Evolutionary conservation across 2,329 filamentous ascomycete genomes (phyloP).

Genomic region (Colletotrichum caudatum): DNA sequence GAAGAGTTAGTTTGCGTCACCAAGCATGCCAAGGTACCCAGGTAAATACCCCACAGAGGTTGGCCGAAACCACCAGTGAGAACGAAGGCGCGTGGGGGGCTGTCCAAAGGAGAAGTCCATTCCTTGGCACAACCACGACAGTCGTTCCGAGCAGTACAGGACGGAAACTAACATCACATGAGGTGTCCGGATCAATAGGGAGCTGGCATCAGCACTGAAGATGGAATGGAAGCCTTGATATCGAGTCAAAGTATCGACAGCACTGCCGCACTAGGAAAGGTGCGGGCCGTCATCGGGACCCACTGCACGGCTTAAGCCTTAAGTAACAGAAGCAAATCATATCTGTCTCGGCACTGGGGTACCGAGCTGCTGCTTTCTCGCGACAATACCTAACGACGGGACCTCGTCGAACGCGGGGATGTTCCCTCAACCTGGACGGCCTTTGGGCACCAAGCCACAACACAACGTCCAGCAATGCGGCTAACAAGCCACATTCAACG

Average conservation of each 20-base stretch:
- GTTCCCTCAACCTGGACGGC: constrained; percentile 18
- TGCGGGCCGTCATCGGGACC: constrained; percentile 11
- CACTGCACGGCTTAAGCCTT: constrained; percentile 6
- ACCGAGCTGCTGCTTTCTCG: constrained; percentile 11
- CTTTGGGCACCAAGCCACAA: not conserved
- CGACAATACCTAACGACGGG: constrained; percentile 17
- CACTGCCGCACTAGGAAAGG: constrained; percentile 15
- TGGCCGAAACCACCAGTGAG: constrained; percentile 1
- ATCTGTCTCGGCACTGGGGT: constrained; percentile 16
- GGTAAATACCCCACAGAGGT: not conserved
- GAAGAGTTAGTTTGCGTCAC: constrained; percentile 18
- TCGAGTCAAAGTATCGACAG: constrained; percentile 3
- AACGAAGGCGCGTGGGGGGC: constrained; percentile 2
- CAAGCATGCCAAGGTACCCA: constrained; percentile 5
- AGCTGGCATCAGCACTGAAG: constrained; percentile 7
- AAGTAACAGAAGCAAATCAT: constrained; percentile 15
- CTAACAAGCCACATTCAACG: not conserved
- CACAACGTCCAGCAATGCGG: constrained; percentile 1
- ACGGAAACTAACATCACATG: constrained; percentile 5
- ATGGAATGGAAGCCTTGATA: constrained; percentile 13
- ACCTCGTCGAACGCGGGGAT: constrained; percentile 19
- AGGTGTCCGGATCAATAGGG: constrained; percentile 15
- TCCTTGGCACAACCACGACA: too few relatives aligned
- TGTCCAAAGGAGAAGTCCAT: not conserved
- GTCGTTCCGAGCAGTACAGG: not conserved